Percentiles rank a stretch among this genome's conserved stretches.
Evolutionary conservation across 495 filamentous ascomycete genomes (phyloP).

Genomic region (Pseudoneurospora amorphoporcata): DNA sequence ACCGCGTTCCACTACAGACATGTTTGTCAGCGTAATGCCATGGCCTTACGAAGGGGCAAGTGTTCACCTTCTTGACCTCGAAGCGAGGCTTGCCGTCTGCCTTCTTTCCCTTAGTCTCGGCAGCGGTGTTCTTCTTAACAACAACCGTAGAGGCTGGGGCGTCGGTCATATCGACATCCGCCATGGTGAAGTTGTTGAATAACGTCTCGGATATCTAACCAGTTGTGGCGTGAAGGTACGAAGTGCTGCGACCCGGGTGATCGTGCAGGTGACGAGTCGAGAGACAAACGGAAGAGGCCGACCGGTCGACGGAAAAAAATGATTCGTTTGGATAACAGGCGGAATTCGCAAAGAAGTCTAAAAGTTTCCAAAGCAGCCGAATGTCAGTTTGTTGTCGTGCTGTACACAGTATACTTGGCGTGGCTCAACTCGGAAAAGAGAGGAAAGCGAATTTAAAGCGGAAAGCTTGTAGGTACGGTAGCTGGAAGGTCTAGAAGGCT

Average conservation of each 20-base stretch:
- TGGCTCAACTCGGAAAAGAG: not conserved
- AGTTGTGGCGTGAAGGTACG: not conserved
- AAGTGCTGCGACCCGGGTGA: not conserved
- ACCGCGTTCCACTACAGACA: conserved; percentile 85
- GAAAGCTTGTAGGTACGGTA: not conserved
- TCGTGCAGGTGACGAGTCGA: not conserved
- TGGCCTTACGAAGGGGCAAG: not conserved
- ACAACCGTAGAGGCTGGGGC: conserved; percentile 45
- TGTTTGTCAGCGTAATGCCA: conserved; percentile 9
- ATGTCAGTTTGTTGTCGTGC: not conserved
- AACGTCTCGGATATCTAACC: not conserved
- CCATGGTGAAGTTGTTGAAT: conserved; percentile 45
- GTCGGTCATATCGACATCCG: conserved; percentile 96
- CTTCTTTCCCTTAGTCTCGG: conserved; percentile 41
- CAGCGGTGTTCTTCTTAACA: conserved; percentile 45
- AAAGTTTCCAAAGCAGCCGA: not conserved
- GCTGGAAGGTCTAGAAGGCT: not conserved
- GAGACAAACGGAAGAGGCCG: not conserved
- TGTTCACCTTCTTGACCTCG: conserved; percentile 90
- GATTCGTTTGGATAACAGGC: not conserved
- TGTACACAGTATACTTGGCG: not conserved
- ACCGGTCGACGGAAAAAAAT: not conserved
- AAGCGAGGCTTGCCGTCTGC: conserved; percentile 81
- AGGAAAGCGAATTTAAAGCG: not conserved
- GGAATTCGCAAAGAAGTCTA: not conserved